Conservation (phyloP, 1,139 yeast species). For the Sugiyamaella neomexicana region DNA sequence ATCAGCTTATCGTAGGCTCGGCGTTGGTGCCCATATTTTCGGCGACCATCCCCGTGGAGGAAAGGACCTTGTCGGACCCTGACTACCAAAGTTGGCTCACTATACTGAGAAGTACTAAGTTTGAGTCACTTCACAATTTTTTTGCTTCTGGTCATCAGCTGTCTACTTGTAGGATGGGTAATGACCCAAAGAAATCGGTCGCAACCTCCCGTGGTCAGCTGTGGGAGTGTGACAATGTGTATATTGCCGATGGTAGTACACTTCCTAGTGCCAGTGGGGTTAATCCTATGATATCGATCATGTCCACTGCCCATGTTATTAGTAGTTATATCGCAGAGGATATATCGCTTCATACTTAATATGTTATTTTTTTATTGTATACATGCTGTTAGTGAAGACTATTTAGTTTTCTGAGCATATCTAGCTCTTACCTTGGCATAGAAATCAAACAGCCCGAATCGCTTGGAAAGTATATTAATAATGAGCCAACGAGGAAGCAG, state of each 20-base stretch:
- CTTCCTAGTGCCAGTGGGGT: slow-evolving; percentile 63
- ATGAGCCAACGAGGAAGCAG: slow-evolving; percentile 53
- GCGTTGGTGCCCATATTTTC: slow-evolving; percentile 46
- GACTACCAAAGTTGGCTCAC: slow-evolving; percentile 53
- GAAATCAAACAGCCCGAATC: slow-evolving; percentile 48
- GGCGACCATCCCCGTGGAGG: slow-evolving; percentile 45
- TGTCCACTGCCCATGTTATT: slow-evolving; percentile 37
- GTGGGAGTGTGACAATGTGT: slow-evolving; percentile 54
- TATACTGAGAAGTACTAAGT: slow-evolving; percentile 38
- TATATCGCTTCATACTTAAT: neutral
- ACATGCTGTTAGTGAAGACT: too few relatives aligned
- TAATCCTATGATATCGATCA: slow-evolving; percentile 46
- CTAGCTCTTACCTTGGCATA: slow-evolving; percentile 19
- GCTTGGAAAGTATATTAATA: slow-evolving; percentile 47
- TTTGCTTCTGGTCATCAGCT: slow-evolving; percentile 63
- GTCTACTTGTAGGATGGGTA: slow-evolving; percentile 59
- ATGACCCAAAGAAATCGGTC: slow-evolving; percentile 42
- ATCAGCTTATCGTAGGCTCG: slow-evolving; percentile 47
- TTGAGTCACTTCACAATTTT: slow-evolving; percentile 41
- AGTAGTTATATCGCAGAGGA: slow-evolving; percentile 32
- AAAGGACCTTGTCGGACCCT: slow-evolving; percentile 47
- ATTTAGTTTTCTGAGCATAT: neutral
- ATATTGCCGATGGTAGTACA: slow-evolving; percentile 58
- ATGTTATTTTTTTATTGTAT: neutral
- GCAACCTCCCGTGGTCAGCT: slow-evolving; percentile 52